These are phyloP conservation scores for Thalassiosira profunda DNA, from an alignment of 108 stramenopile species.

Conservation along the genomic window DNA sequence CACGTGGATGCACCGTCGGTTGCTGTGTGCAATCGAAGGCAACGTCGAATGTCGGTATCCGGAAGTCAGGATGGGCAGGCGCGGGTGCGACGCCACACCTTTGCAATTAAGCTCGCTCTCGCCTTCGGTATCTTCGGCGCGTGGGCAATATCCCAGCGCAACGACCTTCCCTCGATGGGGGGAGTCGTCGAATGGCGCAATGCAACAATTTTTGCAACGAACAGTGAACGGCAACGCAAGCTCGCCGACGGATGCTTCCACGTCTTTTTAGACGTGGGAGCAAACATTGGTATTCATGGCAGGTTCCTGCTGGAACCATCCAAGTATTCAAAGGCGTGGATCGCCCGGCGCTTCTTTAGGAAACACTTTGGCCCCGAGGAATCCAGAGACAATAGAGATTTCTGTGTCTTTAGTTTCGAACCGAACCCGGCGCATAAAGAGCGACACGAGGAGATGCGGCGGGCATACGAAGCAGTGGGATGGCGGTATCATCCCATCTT, in stretches of 20 bases:
- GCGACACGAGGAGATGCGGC: slow-evolving; percentile 2
- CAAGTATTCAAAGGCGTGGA: slow-evolving; percentile 5
- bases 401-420: slow-evolving; percentile 39
- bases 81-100: no score
- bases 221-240: no score
- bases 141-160: no score
- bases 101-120: no score
- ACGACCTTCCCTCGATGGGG: no score
- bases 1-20: no score
- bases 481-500: slow-evolving; percentile 26
- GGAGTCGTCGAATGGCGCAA: no score
- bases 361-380: slow-evolving; percentile 1
- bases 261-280: slow-evolving; percentile 44
- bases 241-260: slow-evolving; percentile 38
- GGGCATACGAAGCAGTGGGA: slow-evolving; percentile 13
- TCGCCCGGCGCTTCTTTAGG: slow-evolving; percentile 11
- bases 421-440: slow-evolving; percentile 24
- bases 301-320: slow-evolving; percentile 38
- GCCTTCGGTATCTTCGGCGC: no score
- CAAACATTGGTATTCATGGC: slow-evolving; percentile 37
- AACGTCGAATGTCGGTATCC: no score
- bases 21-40: no score
- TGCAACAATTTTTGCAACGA: no score
- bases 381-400: slow-evolving; percentile 7
- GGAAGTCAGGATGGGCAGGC: no score